Evolutionary conservation across 441 rosid genomes (phyloP), one percentile per base, ranked within the genome.

Genomic region (Eugenia klotzschiana): DNA sequence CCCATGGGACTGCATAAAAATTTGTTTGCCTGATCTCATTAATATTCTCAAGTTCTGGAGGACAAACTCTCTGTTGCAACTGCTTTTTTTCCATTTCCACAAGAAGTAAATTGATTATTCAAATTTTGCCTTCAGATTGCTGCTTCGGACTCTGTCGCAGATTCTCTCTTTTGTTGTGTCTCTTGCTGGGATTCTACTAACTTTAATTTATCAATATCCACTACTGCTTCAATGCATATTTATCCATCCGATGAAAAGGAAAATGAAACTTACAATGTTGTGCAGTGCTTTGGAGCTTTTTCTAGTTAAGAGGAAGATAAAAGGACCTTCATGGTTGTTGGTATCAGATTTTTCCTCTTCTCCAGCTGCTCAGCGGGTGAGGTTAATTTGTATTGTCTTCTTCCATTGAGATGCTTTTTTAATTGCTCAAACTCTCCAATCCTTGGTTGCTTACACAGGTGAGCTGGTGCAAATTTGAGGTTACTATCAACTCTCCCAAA

Each of bases 391-490:
- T 72, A 52, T 54, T 22, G 81, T 80, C 81, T 64, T 43, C 37
- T 85, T 51, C 79, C 56, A 55, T 81, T 82, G 83, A 54, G 58
- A 64, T 20, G 46, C 74, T 64, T 64, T 64, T 43, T 64, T 64
- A 64, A 22, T 7, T 1, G 46, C 74, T 64, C 74, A 33, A 33
- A 4, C 6, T 83, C 86, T 83, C 74, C 58, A 69, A 82, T 83
- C 25, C 57, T 79, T 82, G 81, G 80, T 82, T 85, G 82, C 82
- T 85, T 88, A 82, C 11, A 81, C 89, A 95, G 99, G 95, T 95
- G 86, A 97, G 99, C 91, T 95, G 98, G 99, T 97, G 99, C 93
- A 95, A 92, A 88, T 94, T 92, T 91, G 99, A 97, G 91, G 86
- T 97, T 74, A 86, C 81, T 86, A 90, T 94, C 84, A 94, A 92